Evolutionary conservation across 1,284 basidiomycete genomes (phyloP).

Genomic region (Irpex lacteus): DNA sequence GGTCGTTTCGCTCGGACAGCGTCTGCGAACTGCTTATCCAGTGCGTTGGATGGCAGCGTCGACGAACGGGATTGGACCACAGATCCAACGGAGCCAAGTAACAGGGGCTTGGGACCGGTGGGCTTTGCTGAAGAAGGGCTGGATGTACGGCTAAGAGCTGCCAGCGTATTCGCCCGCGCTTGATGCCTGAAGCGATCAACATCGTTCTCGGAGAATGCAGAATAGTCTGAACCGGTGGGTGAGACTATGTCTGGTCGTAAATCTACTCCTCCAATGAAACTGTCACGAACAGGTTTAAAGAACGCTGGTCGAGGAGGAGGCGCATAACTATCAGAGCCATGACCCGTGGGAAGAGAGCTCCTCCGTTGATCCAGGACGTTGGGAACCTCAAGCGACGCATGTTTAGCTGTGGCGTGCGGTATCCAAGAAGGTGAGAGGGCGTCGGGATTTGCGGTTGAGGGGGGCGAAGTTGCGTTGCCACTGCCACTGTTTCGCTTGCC

Average conservation of each 20-base stretch:
- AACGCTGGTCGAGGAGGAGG: conserved; percentile 56
- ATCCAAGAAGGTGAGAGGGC: conserved; percentile 11
- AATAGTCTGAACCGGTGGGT: conserved; percentile 38
- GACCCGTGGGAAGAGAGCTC: conserved; percentile 42
- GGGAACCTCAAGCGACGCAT: conserved; percentile 18
- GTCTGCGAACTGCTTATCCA: conserved; percentile 45
- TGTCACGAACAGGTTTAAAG: conserved; percentile 58
- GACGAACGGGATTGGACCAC: conserved; percentile 43
- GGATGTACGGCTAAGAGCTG: conserved; percentile 25
- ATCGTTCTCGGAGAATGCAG: conserved; percentile 34
- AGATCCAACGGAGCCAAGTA: conserved; percentile 41
- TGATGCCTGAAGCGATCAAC: conserved; percentile 19
- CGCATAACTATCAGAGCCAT: conserved; percentile 41
- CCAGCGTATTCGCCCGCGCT: conserved; percentile 30
- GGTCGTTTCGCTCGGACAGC: conserved; percentile 40
- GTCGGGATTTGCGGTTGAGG: conserved; percentile 14
- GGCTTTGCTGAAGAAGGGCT: conserved; percentile 32
- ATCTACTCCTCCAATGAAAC: conserved; percentile 36
- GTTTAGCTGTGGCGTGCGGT: conserved; percentile 9
- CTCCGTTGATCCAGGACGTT: conserved; percentile 25
- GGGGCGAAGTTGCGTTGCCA: conserved; percentile 6
- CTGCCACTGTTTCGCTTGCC: conserved; percentile 22
- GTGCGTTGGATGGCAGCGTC: conserved; percentile 32
- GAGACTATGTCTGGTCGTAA: conserved; percentile 32
- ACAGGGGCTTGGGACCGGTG: conserved; percentile 50